Evolutionary conservation across 2,329 filamentous ascomycete genomes (phyloP).

Genomic region (Keithomyces neogunnii): DNA sequence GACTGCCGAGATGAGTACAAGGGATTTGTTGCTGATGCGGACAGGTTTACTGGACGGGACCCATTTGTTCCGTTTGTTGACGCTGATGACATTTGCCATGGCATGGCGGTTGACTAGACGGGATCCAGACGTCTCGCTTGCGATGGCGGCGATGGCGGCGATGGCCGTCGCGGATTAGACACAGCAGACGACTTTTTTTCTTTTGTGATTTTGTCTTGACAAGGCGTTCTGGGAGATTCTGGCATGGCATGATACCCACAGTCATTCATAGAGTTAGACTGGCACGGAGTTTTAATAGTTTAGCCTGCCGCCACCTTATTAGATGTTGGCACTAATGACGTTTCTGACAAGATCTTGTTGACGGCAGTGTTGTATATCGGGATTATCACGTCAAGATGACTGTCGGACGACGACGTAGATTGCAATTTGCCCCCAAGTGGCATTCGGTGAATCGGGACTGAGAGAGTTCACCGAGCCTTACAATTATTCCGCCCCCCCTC

Average conservation of each 20-base stretch:
- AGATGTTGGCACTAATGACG: too few species aligned
- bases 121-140: too few species aligned
- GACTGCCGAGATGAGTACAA: slow-evolving; percentile 1
- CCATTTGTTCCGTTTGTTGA: slow-evolving; percentile 24
- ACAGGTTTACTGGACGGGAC: slow-evolving; percentile 21
- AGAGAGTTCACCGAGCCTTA: not conserved
- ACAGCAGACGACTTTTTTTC: too few species aligned
- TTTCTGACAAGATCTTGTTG: too few species aligned
- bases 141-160: too few species aligned
- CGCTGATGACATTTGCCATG: not conserved
- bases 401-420: too few species aligned
- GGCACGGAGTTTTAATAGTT: not conserved
- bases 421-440: too few species aligned
- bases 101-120: not conserved
- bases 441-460: too few species aligned
- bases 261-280: not conserved
- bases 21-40: slow-evolving; percentile 10
- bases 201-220: too few species aligned
- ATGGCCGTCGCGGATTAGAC: too few species aligned
- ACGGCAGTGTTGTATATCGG: too few species aligned
- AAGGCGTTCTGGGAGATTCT: not conserved
- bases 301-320: not conserved
- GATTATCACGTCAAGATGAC: too few species aligned
- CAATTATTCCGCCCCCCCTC: not conserved
- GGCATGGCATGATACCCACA: not conserved